phyloP scores from a whole-genome alignment of 331 rosid genomes.

The Acacia concinna region DNA sequence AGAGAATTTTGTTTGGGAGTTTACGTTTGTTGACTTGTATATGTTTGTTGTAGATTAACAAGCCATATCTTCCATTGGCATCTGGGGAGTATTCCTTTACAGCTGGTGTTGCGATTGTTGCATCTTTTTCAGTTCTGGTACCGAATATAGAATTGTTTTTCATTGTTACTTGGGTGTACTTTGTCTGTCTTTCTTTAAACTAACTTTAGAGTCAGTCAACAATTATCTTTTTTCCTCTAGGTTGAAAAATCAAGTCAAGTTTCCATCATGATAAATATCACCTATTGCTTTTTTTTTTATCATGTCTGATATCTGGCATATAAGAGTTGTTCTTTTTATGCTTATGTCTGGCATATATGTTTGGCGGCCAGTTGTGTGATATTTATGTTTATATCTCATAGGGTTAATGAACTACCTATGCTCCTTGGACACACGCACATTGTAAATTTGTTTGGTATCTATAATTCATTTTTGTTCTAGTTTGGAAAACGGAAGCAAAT shows the following conservation, averaged over 20 bases:
- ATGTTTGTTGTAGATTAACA: slow-evolving; percentile 71
- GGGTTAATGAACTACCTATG: not conserved
- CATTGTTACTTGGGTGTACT: not conserved
- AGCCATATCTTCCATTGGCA: slow-evolving; percentile 97
- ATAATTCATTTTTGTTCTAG: not conserved
- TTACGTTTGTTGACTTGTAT: slow-evolving; percentile 9
- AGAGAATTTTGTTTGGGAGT: slow-evolving; percentile 5
- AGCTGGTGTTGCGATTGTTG: slow-evolving; percentile 65
- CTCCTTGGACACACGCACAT: not conserved
- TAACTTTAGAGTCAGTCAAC: not conserved
- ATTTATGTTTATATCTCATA: not conserved
- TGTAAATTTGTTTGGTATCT: not conserved
- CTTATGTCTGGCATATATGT: not conserved
- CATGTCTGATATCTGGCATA: not conserved
- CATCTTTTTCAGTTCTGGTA: slow-evolving; percentile 73
- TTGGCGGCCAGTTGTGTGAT: not conserved
- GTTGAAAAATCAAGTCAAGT: not conserved
- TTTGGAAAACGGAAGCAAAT: not conserved
- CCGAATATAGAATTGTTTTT: slow-evolving; percentile 13
- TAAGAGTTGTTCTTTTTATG: not conserved
- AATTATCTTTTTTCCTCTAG: not conserved
- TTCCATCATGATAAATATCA: not conserved
- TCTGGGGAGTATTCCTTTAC: slow-evolving; percentile 86
- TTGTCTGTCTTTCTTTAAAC: not conserved
- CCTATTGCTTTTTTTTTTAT: not conserved